Conservation (phyloP, 331 rosid species). For the Quercus tomentella region DNA sequence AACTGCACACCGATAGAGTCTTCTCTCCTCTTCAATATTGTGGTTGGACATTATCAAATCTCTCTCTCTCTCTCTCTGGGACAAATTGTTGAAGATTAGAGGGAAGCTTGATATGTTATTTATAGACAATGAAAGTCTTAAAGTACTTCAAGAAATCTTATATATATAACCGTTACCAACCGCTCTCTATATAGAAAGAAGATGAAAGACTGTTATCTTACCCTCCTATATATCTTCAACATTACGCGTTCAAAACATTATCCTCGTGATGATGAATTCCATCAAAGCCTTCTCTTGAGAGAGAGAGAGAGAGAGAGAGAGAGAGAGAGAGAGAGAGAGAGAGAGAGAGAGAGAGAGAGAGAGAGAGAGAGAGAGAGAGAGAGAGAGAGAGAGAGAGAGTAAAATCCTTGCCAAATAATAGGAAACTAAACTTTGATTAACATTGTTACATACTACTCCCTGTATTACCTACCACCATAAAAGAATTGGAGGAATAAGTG, state of each 20-base stretch:
- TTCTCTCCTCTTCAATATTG: constrained; percentile 39
- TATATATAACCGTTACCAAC: not conserved
- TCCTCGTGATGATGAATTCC: constrained; percentile 9
- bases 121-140: not conserved
- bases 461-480: too few relatives aligned
- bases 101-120: not conserved
- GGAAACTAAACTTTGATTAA: not conserved
- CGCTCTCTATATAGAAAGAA: not conserved
- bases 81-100: constrained; percentile 6
- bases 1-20: constrained; percentile 39
- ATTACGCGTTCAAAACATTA: constrained; percentile 1
- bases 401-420: not conserved
- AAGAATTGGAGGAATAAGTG: too few relatives aligned
- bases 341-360: not conserved
- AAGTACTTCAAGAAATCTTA: not conserved
- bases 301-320: too few relatives aligned
- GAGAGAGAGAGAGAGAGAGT: not conserved
- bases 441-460: too few relatives aligned
- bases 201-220: not conserved
- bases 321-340: too few relatives aligned
- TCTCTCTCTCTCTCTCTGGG: not conserved
- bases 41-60: constrained; percentile 27
- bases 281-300: not conserved
- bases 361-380: too few relatives aligned
- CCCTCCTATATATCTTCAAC: not conserved